phyloP scores from a whole-genome alignment of 306 rosid genomes.

The Lagenaria siceraria region DNA sequence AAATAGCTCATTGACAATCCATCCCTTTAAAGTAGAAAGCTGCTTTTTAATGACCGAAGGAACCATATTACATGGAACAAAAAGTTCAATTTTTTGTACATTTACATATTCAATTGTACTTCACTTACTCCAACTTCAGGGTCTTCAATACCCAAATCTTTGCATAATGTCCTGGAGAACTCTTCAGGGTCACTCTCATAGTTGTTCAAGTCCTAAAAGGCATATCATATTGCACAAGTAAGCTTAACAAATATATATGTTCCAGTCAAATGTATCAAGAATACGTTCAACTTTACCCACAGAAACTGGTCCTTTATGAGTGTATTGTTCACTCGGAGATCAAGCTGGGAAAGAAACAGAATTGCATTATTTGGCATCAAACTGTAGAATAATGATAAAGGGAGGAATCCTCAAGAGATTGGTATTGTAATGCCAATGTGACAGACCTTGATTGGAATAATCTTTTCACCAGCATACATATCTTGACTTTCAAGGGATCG shows the following conservation, averaged over 20 bases:
- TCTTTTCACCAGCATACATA: conserved; percentile 79
- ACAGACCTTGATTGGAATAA: conserved; percentile 74
- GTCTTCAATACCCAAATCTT: conserved; percentile 74
- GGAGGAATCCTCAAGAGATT: background rate
- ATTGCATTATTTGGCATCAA: background rate
- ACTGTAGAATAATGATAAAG: background rate
- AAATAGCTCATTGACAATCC: background rate
- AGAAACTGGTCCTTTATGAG: conserved; percentile 83
- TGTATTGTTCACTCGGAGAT: conserved; percentile 84
- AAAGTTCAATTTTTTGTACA: background rate
- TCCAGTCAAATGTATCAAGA: conserved; percentile 9
- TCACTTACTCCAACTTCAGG: conserved; percentile 93
- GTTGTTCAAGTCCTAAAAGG: conserved; percentile 80
- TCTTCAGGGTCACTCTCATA: conserved; percentile 96
- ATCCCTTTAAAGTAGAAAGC: background rate
- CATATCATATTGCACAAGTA: background rate
- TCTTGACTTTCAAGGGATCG: conserved; percentile 81
- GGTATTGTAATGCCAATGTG: background rate
- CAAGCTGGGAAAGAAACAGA: conserved; percentile 40
- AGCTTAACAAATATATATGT: background rate
- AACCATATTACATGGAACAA: background rate
- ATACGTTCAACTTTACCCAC: conserved; percentile 55
- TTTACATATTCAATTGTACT: background rate
- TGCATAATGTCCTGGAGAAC: conserved; percentile 71
- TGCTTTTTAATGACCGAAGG: background rate